A percentile compares a stretch with the other conserved stretches of the same genome.
Conservation (phyloP, 805 yeast species). For the Lachancea dasiensis region DNA sequence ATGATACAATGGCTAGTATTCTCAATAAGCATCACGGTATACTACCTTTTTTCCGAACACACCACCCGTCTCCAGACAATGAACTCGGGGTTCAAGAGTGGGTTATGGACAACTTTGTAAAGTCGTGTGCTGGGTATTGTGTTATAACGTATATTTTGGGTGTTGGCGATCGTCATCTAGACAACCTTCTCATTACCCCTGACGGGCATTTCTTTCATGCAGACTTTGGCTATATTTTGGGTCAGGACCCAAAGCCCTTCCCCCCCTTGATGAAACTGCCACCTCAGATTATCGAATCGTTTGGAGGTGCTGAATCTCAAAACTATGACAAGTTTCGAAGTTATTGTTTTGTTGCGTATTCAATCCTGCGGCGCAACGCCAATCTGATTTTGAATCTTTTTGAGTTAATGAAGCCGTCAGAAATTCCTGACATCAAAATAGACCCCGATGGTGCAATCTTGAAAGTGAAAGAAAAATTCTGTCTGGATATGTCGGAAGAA, state of each 20-base stretch:
- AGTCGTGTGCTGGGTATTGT: slow-evolving; percentile 96
- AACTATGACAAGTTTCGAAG: slow-evolving; percentile 83
- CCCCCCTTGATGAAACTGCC: slow-evolving; percentile 98
- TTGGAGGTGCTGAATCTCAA: slow-evolving; percentile 88
- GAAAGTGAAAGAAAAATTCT: slow-evolving; percentile 91
- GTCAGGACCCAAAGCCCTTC: slow-evolving; percentile 96
- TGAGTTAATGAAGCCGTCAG: slow-evolving; percentile 89
- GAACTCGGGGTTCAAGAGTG: slow-evolving; percentile 36
- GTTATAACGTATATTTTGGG: slow-evolving; percentile 92
- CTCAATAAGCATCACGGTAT: slow-evolving; percentile 71
- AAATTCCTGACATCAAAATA: slow-evolving; percentile 79
- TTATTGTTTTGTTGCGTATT: slow-evolving; percentile 91
- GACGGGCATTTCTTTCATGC: slow-evolving; percentile 95
- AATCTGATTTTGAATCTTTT: slow-evolving; percentile 84
- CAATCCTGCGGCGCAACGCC: slow-evolving; percentile 82
- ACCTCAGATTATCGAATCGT: slow-evolving; percentile 93
- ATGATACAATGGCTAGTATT: slow-evolving; percentile 79
- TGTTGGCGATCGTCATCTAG: slow-evolving; percentile 96
- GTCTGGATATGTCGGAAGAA: slow-evolving; percentile 88
- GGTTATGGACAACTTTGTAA: slow-evolving; percentile 89
- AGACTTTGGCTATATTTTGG: slow-evolving; percentile 93
- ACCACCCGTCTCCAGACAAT: slow-evolving; percentile 48
- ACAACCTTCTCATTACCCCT: slow-evolving; percentile 73
- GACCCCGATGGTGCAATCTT: slow-evolving; percentile 84
- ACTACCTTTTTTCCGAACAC: slow-evolving; percentile 58